These are phyloP conservation scores for Phytophthora pistaciae DNA, from an alignment of 352 stramenopile species.

Conservation along the genomic window DNA sequence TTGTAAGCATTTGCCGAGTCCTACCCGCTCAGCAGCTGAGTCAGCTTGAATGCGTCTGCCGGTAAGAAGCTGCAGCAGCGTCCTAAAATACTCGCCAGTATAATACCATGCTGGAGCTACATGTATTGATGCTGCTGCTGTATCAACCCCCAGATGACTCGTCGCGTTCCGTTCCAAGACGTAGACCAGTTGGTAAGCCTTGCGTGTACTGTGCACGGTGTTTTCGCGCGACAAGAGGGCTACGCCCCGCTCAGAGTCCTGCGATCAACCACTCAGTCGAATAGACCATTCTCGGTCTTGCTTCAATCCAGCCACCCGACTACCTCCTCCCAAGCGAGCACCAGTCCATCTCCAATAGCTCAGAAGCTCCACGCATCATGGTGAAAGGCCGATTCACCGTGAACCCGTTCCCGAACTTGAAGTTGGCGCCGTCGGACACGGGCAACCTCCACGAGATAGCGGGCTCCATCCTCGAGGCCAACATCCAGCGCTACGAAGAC, in stretches of 20 bases:
- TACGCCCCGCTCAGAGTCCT: background rate
- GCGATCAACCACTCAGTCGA: background rate
- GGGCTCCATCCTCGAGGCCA: constrained; percentile 32
- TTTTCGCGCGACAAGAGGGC: background rate
- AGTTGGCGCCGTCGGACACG: constrained; percentile 27
- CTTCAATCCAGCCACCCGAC: constrained; percentile 16
- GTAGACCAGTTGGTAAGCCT: background rate
- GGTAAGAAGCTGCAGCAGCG: background rate
- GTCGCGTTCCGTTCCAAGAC: constrained; percentile 7
- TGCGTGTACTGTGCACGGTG: constrained; percentile 2
- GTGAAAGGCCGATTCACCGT: constrained; percentile 41
- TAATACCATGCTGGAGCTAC: background rate
- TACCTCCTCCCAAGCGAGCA: background rate
- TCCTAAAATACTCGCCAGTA: background rate
- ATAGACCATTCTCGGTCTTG: constrained; percentile 24
- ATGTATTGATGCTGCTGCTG: background rate
- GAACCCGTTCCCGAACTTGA: constrained; percentile 41
- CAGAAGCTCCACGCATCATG: constrained; percentile 10
- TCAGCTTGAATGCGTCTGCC: background rate
- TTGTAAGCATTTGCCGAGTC: constrained; percentile 15
- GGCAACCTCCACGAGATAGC: constrained; percentile 34
- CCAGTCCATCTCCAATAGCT: background rate
- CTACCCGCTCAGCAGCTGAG: constrained; percentile 21
- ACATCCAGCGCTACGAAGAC: constrained; percentile 32
- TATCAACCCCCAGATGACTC: background rate